Conservation (phyloP, 2,329 filamentous ascomycete species). For the Scedosporium boydii region DNA sequence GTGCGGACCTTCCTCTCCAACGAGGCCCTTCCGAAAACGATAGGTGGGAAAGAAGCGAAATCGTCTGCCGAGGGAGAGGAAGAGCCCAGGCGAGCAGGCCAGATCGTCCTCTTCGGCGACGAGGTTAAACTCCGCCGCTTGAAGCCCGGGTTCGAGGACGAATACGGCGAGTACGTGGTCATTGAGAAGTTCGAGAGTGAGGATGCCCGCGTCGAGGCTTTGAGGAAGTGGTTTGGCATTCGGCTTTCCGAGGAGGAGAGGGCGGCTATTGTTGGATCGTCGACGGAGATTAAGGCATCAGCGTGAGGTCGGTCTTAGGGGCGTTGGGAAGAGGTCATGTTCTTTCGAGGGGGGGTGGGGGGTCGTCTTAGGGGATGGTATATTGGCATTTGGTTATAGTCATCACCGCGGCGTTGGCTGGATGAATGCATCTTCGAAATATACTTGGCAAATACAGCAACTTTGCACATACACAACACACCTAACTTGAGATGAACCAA, state of each 20-base stretch:
- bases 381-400: too few species aligned
- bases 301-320: neutral
- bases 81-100: conserved; percentile 19
- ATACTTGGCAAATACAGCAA: too few species aligned
- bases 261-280: conserved; percentile 33
- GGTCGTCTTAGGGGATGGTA: too few species aligned
- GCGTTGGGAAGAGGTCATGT: neutral
- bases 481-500: too few species aligned
- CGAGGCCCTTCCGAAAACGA: neutral
- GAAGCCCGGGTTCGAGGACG: conserved; percentile 19
- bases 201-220: conserved; percentile 34
- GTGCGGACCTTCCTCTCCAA: conserved; percentile 19
- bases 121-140: conserved; percentile 32
- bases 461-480: too few species aligned
- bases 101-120: conserved; percentile 31
- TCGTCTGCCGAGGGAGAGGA: neutral
- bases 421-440: too few species aligned
- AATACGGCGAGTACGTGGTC: conserved; percentile 12
- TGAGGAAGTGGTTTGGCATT: conserved; percentile 41
- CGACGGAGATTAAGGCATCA: conserved; percentile 13
- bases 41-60: neutral
- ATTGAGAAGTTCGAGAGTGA: conserved; percentile 35
- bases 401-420: too few species aligned
- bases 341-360: too few species aligned
- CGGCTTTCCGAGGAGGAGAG: conserved; percentile 34